These are phyloP conservation scores for Periglandula ipomoeae DNA, from an alignment of 2,329 filamentous ascomycete species.

Conservation along the genomic window DNA sequence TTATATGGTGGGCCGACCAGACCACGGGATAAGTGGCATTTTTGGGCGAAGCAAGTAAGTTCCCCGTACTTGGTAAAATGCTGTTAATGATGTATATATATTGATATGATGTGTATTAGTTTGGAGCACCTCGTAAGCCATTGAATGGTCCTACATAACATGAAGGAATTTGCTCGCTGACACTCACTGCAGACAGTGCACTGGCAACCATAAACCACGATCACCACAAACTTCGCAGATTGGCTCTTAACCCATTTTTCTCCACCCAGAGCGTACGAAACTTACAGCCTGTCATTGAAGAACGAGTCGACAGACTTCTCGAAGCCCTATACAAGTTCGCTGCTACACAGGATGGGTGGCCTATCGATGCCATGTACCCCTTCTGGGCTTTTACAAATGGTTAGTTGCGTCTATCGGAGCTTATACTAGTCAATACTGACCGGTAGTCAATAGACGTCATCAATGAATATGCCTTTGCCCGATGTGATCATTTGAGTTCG, in stretches of 20 bases:
- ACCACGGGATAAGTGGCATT: constrained; percentile 24
- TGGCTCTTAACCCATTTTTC: constrained; percentile 28
- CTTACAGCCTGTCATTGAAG: constrained; percentile 28
- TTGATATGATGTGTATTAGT: constrained; percentile 12
- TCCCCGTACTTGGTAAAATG: not conserved
- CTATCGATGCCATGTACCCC: constrained; percentile 27
- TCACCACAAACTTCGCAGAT: constrained; percentile 23
- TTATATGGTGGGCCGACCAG: constrained; percentile 24
- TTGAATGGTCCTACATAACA: not conserved
- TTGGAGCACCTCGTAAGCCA: constrained; percentile 23
- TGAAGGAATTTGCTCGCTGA: constrained; percentile 1
- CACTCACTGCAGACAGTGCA: constrained; percentile 18
- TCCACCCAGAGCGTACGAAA: constrained; percentile 27
- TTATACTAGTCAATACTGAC: not conserved
- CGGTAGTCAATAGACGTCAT: constrained; percentile 23
- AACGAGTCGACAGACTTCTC: constrained; percentile 24
- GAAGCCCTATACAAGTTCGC: constrained; percentile 21
- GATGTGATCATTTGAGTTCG: constrained; percentile 22
- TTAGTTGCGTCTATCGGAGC: constrained; percentile 8
- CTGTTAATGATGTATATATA: not conserved
- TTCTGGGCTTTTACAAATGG: constrained; percentile 30
- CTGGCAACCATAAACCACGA: constrained; percentile 27
- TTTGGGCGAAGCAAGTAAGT: constrained; percentile 26
- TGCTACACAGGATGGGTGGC: constrained; percentile 15
- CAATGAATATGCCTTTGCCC: constrained; percentile 30